phyloP scores from a whole-genome alignment of 441 rosid species.

The Erodium moschatum region DNA sequence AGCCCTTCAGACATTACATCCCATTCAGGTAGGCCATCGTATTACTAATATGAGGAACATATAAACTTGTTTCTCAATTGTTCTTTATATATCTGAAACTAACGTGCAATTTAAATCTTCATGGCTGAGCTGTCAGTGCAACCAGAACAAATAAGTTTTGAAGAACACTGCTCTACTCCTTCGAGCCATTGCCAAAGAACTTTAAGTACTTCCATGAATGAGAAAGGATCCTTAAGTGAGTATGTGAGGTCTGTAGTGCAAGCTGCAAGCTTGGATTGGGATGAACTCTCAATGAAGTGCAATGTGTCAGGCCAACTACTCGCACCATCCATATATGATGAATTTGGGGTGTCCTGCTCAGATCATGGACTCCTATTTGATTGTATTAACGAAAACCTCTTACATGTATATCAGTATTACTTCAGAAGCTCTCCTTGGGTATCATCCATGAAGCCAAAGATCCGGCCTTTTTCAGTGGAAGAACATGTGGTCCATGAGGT shows the following conservation, averaged over 20 bases:
- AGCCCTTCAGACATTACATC: constrained; percentile 25
- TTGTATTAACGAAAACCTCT: constrained; percentile 46
- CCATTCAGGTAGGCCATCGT: constrained; percentile 33
- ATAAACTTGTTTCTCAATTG: background rate
- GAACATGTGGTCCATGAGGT: constrained; percentile 34
- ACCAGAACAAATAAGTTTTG: constrained; percentile 18
- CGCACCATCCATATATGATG: constrained; percentile 33
- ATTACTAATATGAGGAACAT: background rate
- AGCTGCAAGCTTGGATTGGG: constrained; percentile 46
- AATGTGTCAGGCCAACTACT: constrained; percentile 32
- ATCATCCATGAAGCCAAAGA: constrained; percentile 27
- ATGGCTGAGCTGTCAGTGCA: constrained; percentile 29
- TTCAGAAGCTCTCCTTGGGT: constrained; percentile 35
- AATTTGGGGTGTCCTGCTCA: constrained; percentile 17
- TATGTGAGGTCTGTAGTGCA: constrained; percentile 37
- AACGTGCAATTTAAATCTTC: constrained; percentile 14
- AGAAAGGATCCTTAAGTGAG: constrained; percentile 29
- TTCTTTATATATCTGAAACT: background rate
- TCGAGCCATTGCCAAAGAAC: constrained; percentile 14
- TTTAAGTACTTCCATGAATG: constrained; percentile 16
- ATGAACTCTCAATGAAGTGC: constrained; percentile 38
- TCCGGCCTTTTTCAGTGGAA: constrained; percentile 17
- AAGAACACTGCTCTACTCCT: constrained; percentile 22
- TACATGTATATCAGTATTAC: constrained; percentile 32
- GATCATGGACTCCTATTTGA: constrained; percentile 41